Evolutionary conservation across 306 rosid genomes (phyloP).

Genomic region (Styphnolobium japonicum): DNA sequence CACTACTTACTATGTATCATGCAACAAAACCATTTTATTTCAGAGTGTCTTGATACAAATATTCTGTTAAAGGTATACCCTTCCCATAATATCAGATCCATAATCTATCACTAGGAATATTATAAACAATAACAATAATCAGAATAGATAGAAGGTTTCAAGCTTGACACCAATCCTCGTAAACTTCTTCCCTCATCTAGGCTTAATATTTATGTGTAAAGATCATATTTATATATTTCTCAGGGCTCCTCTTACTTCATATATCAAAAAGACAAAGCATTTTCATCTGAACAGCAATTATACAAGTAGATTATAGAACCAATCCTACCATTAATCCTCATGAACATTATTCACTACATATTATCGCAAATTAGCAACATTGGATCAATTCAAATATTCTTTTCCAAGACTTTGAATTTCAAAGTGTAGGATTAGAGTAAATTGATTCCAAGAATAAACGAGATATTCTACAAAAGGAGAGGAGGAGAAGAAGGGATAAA

Average conservation of each 20-base stretch:
- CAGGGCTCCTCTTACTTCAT: no score
- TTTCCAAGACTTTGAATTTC: neutral
- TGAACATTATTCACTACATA: constrained; percentile 12
- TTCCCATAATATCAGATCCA: neutral
- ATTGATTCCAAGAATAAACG: neutral
- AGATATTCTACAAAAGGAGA: neutral
- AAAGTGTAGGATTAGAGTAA: neutral
- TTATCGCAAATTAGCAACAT: neutral
- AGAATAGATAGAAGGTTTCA: constrained; percentile 3
- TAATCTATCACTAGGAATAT: neutral
- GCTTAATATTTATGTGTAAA: neutral
- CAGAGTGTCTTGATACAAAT: neutral
- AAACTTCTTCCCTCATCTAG: neutral
- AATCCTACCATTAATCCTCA: neutral
- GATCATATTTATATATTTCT: neutral
- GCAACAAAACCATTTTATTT: constrained; percentile 1
- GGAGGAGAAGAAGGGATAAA: neutral
- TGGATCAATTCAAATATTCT: neutral
- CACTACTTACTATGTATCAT: neutral
- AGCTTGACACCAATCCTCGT: neutral
- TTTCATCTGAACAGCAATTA: neutral
- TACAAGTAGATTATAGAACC: neutral
- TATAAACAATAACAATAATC: neutral
- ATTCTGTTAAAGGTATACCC: neutral
- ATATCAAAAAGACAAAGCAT: neutral